Base-by-base conservation (phyloP, 73 alveolate species). In the Breviolum minutum region DNA sequence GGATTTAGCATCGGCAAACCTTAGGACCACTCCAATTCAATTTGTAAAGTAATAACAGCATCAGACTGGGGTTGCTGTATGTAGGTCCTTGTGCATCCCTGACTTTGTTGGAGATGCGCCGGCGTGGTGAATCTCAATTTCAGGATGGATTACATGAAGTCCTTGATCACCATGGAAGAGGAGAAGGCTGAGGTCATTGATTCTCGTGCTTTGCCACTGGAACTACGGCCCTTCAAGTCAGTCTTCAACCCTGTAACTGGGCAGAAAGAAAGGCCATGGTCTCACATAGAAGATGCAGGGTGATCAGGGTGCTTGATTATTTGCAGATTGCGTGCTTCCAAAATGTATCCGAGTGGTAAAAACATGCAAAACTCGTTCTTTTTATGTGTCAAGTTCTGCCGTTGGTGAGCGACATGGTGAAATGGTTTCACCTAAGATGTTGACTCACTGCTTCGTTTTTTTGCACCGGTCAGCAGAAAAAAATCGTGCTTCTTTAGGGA, bases 111-210 rank as follows among this genome's bases (percentile, higher is more conserved):
- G 8, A 14, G 24, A 68, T 22, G n/a, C 77, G 24, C 77, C 24
- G 54, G 54, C 54, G 54, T 40, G 54, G 3, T 40, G 54, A 40
- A 40, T 40, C 54, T 40, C 54, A 40, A 40, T 40, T 40, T 40
- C 54, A 83, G 92, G 92, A 12, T 90, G 88, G 88, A 90, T 63
- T 73, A 73, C 86, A 92, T 73, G 98, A 92, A 92, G 90, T 61
- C 89, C 30, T n/a, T 92, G 69, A 92, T 92, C 79, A 74, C 90
- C 14, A 74, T 92, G 98, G 98, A 92, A 63, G 98, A 92, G 86
- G 98, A 92, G 90, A 92, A 92, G 98, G 98, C 98, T 8, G 98
- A 92, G 89, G 82, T 54, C 89, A 92, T 92, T n/a, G 98, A 92
- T 84, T 60, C 81, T 24, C 86, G 89, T n/a, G 98, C 98, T 2